Base-by-base conservation (phyloP, 495 filamentous ascomycete genomes). In the Hypomontagnella monticulosa region DNA sequence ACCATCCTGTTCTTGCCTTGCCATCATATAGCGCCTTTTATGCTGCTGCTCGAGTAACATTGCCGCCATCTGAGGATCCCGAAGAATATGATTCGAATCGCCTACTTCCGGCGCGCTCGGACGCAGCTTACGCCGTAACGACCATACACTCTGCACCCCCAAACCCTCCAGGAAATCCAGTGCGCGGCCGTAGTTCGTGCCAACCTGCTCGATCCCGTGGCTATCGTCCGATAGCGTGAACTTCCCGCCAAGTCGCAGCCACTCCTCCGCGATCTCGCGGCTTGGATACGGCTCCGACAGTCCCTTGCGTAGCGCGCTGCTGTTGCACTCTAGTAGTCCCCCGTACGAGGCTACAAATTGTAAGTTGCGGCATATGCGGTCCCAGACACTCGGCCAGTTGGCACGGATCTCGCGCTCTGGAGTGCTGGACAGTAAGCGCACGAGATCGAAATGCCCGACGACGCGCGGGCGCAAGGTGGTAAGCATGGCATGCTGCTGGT, bases 161-260 rank as follows among this genome's bases (percentile, higher is more conserved):
- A 88, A 57, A 15, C 67, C 71, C 33, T 79, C 69, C 9, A 87
- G 67, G 71, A 82, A 96, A 0, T 85, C 79, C n/a, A 85, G 73
- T 9, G 83, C 86, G 48, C 72, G 73, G 14, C 11, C 30, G 69
- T 81, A 83, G 55, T 81, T 80, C 57, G 88, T 83, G 43, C 85
- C 90, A 3, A 98, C 83, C 75, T 98, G 93, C 7, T 84, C 88
- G 57, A 92, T 81, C 20, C 89, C 87, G 73, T 98, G 94, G 70
- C 92, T 94, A 73, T 98, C 94, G 75, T 98, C 94, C 3, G 91
- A 95, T 37, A 98, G 77, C 54, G 90, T 92, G 68, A 97, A 95
- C 49, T 83, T 81, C 15, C 94, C 94, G n/a, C 89, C 89, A 47
- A 87, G 79, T 6, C 75, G 48, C 38, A 80, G 30, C 76, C 78